phyloP scores from a whole-genome alignment of 129 eudicot species.

The Pseudognaphalium luteoalbum region DNA sequence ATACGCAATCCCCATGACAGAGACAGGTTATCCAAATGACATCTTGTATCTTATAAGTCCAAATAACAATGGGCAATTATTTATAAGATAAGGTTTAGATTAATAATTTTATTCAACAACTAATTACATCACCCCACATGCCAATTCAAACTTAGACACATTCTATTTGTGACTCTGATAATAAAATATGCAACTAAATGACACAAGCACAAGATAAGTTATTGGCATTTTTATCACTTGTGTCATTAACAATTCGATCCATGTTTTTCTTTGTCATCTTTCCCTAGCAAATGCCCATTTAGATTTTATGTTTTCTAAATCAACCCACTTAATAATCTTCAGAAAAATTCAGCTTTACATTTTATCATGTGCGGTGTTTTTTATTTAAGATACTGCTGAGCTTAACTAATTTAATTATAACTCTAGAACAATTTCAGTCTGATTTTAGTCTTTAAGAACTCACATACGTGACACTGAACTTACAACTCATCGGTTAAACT shows the following conservation, averaged over 20 bases:
- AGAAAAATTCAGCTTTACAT: no score
- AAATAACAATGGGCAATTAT: slow-evolving; percentile 12
- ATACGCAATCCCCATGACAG: neutral
- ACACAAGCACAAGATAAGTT: neutral
- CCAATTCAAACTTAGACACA: slow-evolving; percentile 21
- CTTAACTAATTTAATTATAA: no score
- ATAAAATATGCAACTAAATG: neutral
- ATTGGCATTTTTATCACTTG: slow-evolving; percentile 18
- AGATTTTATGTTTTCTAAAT: neutral
- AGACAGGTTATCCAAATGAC: neutral
- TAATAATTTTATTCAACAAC: neutral
- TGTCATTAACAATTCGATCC: neutral
- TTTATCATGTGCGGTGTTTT: no score
- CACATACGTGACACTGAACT: no score
- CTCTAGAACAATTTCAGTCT: no score
- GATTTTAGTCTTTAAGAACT: no score
- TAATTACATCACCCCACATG: slow-evolving; percentile 23
- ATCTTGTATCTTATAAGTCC: neutral
- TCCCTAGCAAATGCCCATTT: neutral
- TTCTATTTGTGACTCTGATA: neutral
- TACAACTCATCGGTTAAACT: no score
- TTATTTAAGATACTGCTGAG: no score
- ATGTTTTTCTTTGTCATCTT: slow-evolving; percentile 11
- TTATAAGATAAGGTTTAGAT: neutral
- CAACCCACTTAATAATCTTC: neutral